Evolutionary conservation across 1,139 yeast genomes (phyloP).

Genomic region (Hyphopichia burtonii): DNA sequence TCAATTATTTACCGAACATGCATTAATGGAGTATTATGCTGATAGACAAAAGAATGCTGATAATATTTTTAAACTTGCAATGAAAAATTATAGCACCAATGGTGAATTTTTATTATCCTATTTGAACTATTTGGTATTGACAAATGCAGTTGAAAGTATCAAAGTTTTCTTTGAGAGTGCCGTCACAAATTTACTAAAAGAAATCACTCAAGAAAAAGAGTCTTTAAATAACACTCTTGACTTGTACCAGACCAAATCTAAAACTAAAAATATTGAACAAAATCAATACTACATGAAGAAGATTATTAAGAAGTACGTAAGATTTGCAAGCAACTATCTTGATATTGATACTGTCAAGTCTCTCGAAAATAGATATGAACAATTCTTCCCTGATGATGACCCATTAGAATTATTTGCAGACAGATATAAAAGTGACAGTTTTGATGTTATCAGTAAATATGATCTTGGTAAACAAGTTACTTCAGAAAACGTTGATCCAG

Average conservation of each 20-base stretch:
- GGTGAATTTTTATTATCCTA: constrained; percentile 69
- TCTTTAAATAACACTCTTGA: constrained; percentile 14
- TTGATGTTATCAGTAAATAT: constrained; percentile 43
- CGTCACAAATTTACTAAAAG: constrained; percentile 38
- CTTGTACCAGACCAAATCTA: constrained; percentile 17
- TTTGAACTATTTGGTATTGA: constrained; percentile 67
- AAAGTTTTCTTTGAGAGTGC: constrained; percentile 75
- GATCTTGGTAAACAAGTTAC: constrained; percentile 37
- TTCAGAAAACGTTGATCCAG: constrained; percentile 18
- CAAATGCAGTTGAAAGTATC: constrained; percentile 78
- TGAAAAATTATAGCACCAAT: constrained; percentile 56
- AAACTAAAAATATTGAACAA: constrained; percentile 18
- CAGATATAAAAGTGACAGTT: constrained; percentile 42
- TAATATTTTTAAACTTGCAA: constrained; percentile 78
- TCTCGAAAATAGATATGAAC: constrained; percentile 65
- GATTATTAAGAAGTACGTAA: constrained; percentile 21
- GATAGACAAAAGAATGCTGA: constrained; percentile 66
- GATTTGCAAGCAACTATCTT: constrained; percentile 43
- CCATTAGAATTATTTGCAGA: constrained; percentile 40
- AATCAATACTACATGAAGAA: constrained; percentile 25
- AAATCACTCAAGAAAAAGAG: constrained; percentile 21
- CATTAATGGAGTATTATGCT: constrained; percentile 75
- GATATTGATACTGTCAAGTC: constrained; percentile 66
- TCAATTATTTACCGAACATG: constrained; percentile 79
- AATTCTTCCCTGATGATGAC: constrained; percentile 62